Evolutionary conservation across 192 early-diverging fungal species (phyloP), one percentile per base, ranked within the genome.

Genomic region (Geranomyces michiganensis): DNA sequence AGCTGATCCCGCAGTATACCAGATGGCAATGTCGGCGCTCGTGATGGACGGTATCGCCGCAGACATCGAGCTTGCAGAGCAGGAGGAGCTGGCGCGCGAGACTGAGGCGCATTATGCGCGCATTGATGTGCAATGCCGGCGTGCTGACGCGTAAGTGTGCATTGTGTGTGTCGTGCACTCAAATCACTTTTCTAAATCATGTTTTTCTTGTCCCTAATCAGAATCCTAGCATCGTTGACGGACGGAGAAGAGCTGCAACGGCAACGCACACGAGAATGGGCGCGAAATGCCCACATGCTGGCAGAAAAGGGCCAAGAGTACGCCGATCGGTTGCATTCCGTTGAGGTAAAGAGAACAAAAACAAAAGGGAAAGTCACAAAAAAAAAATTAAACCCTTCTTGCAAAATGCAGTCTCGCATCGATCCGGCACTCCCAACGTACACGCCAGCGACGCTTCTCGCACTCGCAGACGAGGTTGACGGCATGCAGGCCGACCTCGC

Each of bases 221-320:
- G 58, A 32, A 33, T 60, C 15, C 58, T 60, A 7, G 31, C 22
- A 19, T 27, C 29, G 9, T 7, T 60, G 31, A 33, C 24, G 7
- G 58, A 60, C 62, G 41, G 19, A 5, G 62, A 41, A 13, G 62
- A 64, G 21, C 9, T 64, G 0, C 47, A 67, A 15, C 66, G 66
- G 14, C 66, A 53, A 36, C 46, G 51, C 17, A 36, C 27, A 8
- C 66, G 66, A 0, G 66, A 67, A 31, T 55, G 51, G 66, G 55
- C 46, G 22, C 66, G 53, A 12, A 64, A 64, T 29, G 62, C 62
- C 19, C n/a, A 10, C 3, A 41, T 64, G 33, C 43, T 64, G 17
- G 17, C 1, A 14, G 21, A 64, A 46, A 64, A 64, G 27, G 62
- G 62, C 32, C 33, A 64, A n/a, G 62, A 64, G 22, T 64, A 64